Evolutionary conservation across 768 basidiomycete genomes (phyloP), one percentile per base, ranked within the genome.

Genomic region (Boletus rufocinnamomeus): DNA sequence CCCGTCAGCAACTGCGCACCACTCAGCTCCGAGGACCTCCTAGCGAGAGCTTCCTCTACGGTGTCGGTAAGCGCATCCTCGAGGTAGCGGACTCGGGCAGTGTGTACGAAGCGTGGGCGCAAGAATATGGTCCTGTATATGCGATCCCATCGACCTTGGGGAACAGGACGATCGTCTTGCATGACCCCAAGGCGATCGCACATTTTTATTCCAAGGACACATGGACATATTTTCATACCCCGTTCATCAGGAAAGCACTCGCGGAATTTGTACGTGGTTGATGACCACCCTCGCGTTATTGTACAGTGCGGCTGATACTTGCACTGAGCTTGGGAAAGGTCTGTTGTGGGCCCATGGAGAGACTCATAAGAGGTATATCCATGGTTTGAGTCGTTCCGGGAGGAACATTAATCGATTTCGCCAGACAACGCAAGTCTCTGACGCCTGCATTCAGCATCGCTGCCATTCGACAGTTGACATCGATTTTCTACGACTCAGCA

Each of bases 141-240:
- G 27, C 41, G 7, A 41, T 63, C 17, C 66, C 69, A 9, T 57
- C 57, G 17, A 49, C 59, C 1, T 17, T 70, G 8, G 63, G 66
- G 1, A 30, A 21, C 1, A 38, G 35, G 16, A 44, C 13, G 41
- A 47, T 70, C 43, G 28, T 70, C 6, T 32, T 70, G 23, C 72
- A 74, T 44, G 82, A 83, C 58, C 78, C 78, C 6, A 83, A 79
- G 52, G 61, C 64, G 6, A 58, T 66, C 21, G 53, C 66, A 10
- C 66, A 66, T 28, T 59, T 55, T 2, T 50, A 56, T 34, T 28
- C 53, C 21, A 61, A 61, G 6, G 62, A 67, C 7, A 52, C 55
- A 0, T 53, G 67, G 14, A 74, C 72, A 0, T 86, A 86, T 59
- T 64, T 76, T 1, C 79, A 78, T 28, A 76, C 75, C 0, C 69